Evolutionary conservation across 495 filamentous ascomycete genomes (phyloP), one percentile per base, ranked within the genome.

Genomic region (Penicillium herquei): DNA sequence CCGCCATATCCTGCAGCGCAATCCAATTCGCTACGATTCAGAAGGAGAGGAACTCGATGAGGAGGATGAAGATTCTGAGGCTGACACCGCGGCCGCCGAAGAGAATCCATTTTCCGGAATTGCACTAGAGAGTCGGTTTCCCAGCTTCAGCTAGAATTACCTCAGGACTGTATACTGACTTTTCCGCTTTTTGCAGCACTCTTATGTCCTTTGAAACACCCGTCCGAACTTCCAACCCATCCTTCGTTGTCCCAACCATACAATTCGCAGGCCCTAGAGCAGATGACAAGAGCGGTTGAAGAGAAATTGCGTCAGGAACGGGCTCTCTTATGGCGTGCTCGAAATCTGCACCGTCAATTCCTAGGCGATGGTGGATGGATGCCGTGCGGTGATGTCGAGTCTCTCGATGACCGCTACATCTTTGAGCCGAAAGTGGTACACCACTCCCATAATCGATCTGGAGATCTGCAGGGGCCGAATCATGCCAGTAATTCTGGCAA

Each of bases 221-320:
- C 91, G 18, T 88, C 91, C 48, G 90, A 96, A 68, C 80, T 99
- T 33, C 84, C 90, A 4, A 79, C 73, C 37, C 94, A 99, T 65
- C 92, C 92, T 56, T 87, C 89, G 3, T 70, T 96, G 49, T 91
- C 91, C 33, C 80, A 85, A 62, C 83, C 92, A 1, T 98, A 95
- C 71, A 87, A 76, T 2, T 92, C 90, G 9, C 85, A 84, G 55
- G 88, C 88, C 4, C 80, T 99, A n/a, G 84, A 84, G 40, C 82
- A 93, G 30, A 84, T 99, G 70, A 84, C 85, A 10, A 76, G 79
- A 37, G 82, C 92, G 34, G 82, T 80, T 51, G 82, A 77, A 58
- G 79, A 77, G 64, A 88, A 91, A 56, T 78, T 92, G 54, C 88
- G 89, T 30, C 86, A 87, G 66, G 92, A 96, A 66, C 84, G 84